phyloP scores from a whole-genome alignment of 345 rosid species.

The Laguncularia racemosa region DNA sequence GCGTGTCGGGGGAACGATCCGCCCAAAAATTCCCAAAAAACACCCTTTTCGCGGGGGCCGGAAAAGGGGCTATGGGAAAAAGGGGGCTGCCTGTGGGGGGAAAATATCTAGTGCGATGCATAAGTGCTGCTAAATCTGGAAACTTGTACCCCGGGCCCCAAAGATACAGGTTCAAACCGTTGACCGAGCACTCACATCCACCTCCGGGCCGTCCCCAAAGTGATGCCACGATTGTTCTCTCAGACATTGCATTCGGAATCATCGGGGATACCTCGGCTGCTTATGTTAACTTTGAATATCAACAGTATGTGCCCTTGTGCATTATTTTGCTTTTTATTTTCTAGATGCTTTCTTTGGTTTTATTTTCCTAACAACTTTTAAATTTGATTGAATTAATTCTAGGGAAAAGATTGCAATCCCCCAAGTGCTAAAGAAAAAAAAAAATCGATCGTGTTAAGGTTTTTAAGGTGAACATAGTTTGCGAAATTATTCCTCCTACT shows the following conservation, averaged over 20 bases:
- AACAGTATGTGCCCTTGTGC: conserved; percentile 20
- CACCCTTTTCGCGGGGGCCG: conserved; percentile 47
- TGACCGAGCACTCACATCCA: conserved; percentile 25
- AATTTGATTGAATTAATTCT: too few relatives aligned
- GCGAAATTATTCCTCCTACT: too few relatives aligned
- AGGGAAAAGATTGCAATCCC: too few relatives aligned
- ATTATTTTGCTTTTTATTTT: too few relatives aligned
- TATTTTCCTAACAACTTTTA: too few relatives aligned
- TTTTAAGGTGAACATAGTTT: too few relatives aligned
- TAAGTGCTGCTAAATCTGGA: conserved; percentile 25
- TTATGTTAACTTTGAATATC: conserved; percentile 34
- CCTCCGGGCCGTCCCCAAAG: conserved; percentile 26
- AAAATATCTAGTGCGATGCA: conserved; percentile 42
- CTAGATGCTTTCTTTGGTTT: too few relatives aligned
- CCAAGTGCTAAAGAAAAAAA: too few relatives aligned
- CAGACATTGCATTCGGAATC: conserved; percentile 23
- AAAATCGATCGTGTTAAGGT: too few relatives aligned
- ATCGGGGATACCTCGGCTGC: conserved; percentile 21
- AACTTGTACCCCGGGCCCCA: conserved; percentile 22
- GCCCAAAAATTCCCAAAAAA: conserved; percentile 35
- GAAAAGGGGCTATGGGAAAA: conserved; percentile 60
- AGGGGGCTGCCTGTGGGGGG: conserved; percentile 56
- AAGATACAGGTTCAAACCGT: conserved; percentile 31
- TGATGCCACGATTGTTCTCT: conserved; percentile 38
- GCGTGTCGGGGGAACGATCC: conserved; percentile 36